Conservation (phyloP, 139 green algal species). For the Chlorella sorokiniana region DNA sequence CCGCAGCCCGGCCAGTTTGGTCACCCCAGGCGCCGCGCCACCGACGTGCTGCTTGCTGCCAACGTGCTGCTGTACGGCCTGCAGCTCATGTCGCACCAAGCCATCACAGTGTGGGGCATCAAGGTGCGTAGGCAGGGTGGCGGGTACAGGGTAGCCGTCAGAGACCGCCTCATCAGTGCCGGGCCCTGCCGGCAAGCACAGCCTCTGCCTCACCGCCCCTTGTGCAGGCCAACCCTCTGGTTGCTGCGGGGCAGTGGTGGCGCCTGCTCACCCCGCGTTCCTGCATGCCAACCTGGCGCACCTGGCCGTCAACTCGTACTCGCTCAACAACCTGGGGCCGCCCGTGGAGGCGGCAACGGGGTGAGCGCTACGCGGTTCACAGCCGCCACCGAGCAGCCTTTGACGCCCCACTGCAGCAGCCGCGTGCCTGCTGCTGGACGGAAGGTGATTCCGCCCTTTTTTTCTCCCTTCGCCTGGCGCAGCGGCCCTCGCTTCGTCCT, state of each 20-base stretch:
- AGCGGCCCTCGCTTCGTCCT: conserved; percentile 39
- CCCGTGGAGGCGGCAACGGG: conserved; percentile 43
- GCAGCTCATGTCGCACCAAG: conserved; percentile 27
- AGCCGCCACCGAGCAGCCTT: no score
- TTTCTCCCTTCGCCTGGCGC: background rate
- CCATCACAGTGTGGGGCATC: conserved; percentile 21
- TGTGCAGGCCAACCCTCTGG: conserved; percentile 73
- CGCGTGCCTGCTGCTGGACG: no score
- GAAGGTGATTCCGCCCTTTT: no score
- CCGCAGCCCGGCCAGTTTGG: conserved; percentile 34
- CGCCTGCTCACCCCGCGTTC: conserved; percentile 76
- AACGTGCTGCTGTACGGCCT: conserved; percentile 35
- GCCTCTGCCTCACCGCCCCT: no score
- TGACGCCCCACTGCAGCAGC: no score
- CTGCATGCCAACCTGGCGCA: conserved; percentile 79
- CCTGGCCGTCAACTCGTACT: conserved; percentile 63
- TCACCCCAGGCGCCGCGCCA: conserved; percentile 20
- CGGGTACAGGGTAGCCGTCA: background rate
- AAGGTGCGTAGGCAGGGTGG: background rate
- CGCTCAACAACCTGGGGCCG: conserved; percentile 45
- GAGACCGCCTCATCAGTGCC: no score
- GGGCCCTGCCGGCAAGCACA: no score
- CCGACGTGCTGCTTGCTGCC: conserved; percentile 38
- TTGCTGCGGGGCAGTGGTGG: conserved; percentile 72
- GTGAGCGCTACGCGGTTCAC: no score